phyloP scores from a whole-genome alignment of 768 basidiomycete genomes.

The Tubosaeta sp. region DNA sequence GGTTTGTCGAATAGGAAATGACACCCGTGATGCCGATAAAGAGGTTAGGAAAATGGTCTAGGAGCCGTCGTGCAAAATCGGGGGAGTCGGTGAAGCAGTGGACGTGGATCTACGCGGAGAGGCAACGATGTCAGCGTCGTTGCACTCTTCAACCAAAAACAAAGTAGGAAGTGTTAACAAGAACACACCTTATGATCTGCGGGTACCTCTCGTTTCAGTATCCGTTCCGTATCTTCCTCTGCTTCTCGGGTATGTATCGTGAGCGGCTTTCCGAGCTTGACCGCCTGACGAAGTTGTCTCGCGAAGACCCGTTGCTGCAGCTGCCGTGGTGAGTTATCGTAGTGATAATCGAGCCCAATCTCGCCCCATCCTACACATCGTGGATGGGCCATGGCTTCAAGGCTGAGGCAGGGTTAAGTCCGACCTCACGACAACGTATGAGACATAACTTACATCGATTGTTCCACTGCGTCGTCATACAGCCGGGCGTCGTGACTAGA shows the following conservation, averaged over 20 bases:
- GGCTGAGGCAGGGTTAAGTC: constrained; percentile 32
- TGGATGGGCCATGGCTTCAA: constrained; percentile 75
- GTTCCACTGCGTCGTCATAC: constrained; percentile 67
- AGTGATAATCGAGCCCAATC: constrained; percentile 84
- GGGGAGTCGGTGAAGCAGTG: constrained; percentile 88
- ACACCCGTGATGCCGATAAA: constrained; percentile 87
- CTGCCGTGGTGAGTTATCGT: constrained; percentile 69
- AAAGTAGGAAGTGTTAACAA: neutral
- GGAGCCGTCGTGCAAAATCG: constrained; percentile 62
- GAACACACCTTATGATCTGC: constrained; percentile 60
- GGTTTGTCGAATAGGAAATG: constrained; percentile 73
- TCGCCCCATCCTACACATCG: constrained; percentile 88
- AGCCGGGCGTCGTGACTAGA: constrained; percentile 64
- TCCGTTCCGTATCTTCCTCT: constrained; percentile 74
- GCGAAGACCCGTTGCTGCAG: constrained; percentile 63
- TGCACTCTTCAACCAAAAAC: neutral
- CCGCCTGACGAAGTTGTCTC: constrained; percentile 65
- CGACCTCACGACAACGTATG: neutral
- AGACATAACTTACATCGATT: constrained; percentile 49
- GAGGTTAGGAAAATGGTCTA: constrained; percentile 76
- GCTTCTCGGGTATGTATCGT: constrained; percentile 88
- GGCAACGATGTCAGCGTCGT: neutral
- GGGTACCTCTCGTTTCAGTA: constrained; percentile 74
- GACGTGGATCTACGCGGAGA: constrained; percentile 59
- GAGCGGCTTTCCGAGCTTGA: constrained; percentile 67